Base-by-base conservation (phyloP, 2,329 filamentous ascomycete genomes). In the Anisogramma anomala region DNA sequence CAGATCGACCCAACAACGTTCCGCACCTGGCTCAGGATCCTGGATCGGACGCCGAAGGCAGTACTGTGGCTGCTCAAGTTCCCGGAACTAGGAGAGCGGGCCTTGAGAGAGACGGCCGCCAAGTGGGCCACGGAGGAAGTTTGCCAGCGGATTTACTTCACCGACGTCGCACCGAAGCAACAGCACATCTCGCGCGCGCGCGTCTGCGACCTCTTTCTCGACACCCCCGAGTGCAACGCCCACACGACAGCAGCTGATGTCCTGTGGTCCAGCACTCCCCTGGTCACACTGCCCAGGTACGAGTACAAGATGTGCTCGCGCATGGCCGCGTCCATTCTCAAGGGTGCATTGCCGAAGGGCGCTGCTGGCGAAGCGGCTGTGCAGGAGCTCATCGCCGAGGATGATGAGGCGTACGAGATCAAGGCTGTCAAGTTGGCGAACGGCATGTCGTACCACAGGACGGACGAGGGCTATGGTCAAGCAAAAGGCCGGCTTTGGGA, bases 251-350 rank as follows among this genome's bases (percentile, higher is more conserved):
- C 91, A 2, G 93, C 91, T 10, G 91, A 98, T 55, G 82, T 96
- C 1, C 69, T 98, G 6, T 98, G 91, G 91, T 93, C 84, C 39
- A 93, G 88, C 52, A 96, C 91, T 0, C 91, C 91, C 4, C 67
- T 98, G 17, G 69, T 98, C 20, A 98, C 91, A 0, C 69, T 91
- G 22, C 88, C 91, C 9, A 77, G 91, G 26, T 95, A 96, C 59
- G 76, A 83, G 37, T 95, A 95, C 64, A 98, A 98, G 63, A 98
- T 98, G 91, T 98, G 91, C 61, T 94, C 86, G 32, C 83, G 91
- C 40, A 98, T 98, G 83, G 91, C 89, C 6, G 88, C 91, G 6
- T 94, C 86, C 9, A 96, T 98, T 42, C 70, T 98, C 22, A 84
- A 79, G 49, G 91, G 91, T 13, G 91, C 91, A 0, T 65, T 98